Evolutionary conservation across 2,329 filamentous ascomycete species (phyloP).

Genomic region (Paecilomyces fulvus): DNA sequence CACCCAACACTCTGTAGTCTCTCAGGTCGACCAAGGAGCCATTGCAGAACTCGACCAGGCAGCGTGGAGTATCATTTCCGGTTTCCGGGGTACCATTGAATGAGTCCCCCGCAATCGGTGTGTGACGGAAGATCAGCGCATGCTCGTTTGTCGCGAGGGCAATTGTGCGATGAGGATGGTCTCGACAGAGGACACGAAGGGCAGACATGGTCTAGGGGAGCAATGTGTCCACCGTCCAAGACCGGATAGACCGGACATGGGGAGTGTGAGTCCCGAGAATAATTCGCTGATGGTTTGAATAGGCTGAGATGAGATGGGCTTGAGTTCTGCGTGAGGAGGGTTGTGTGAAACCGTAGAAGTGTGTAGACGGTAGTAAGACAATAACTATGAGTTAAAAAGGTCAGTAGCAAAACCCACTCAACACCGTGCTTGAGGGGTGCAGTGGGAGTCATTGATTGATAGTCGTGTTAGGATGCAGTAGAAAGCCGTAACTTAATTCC

Average conservation of each 20-base stretch:
- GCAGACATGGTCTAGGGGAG: slow-evolving; percentile 37
- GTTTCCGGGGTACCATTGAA: slow-evolving; percentile 35
- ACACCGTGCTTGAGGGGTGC: background rate
- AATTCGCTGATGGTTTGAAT: background rate
- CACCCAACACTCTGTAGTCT: slow-evolving; percentile 70
- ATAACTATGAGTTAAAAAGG: background rate
- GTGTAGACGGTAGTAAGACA: background rate
- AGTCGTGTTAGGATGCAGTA: background rate
- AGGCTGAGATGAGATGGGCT: too few species aligned
- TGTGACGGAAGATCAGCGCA: slow-evolving; percentile 77
- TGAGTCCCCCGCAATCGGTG: slow-evolving; percentile 53
- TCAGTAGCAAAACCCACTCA: background rate
- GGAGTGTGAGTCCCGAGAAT: background rate
- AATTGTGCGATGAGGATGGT: slow-evolving; percentile 79
- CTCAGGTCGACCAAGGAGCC: slow-evolving; percentile 57
- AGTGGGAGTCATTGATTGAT: background rate
- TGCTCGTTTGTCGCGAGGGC: slow-evolving; percentile 73
- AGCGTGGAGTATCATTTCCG: slow-evolving; percentile 45
- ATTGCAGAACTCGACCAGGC: slow-evolving; percentile 80
- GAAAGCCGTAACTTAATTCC: background rate
- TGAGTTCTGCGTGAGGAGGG: background rate
- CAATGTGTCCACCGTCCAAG: background rate
- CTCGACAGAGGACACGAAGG: slow-evolving; percentile 74
- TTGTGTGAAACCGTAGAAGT: background rate
- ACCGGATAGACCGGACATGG: background rate